A percentile compares a stretch with the other conserved stretches of the same genome.
Conservation (phyloP, 345 rosid species). For the Psidium guajava region DNA sequence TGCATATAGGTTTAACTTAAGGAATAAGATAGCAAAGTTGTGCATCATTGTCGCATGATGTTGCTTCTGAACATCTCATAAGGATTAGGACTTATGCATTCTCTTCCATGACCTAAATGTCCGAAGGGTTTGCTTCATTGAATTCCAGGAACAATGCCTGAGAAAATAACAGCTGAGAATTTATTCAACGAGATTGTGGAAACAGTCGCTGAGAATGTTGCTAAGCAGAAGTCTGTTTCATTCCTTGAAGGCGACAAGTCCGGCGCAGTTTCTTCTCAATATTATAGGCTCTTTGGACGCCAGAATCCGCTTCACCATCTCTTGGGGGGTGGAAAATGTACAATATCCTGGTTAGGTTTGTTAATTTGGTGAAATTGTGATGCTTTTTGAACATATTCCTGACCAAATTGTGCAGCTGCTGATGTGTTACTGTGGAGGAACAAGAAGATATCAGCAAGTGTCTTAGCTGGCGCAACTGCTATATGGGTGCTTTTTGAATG, state of each 20-base stretch:
- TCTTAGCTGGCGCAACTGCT: constrained; percentile 58
- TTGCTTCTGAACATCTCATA: not conserved
- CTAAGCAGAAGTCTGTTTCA: constrained; percentile 51
- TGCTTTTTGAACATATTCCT: not conserved
- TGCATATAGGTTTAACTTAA: not conserved
- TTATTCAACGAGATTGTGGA: constrained; percentile 48
- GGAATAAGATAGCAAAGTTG: not conserved
- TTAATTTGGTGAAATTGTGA: not conserved
- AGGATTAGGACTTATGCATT: not conserved
- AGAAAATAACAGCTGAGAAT: constrained; percentile 53
- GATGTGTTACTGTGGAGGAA: constrained; percentile 97
- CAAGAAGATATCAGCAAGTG: constrained; percentile 82
- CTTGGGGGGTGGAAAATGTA: constrained; percentile 94
- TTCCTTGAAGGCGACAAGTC: constrained; percentile 48
- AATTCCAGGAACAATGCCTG: constrained; percentile 50
- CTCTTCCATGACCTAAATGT: not conserved
- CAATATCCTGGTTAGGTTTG: not conserved
- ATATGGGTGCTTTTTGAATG: constrained; percentile 90
- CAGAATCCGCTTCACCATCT: constrained; percentile 62
- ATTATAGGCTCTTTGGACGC: constrained; percentile 72
- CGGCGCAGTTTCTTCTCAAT: constrained; percentile 33
- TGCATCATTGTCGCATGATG: not conserved
- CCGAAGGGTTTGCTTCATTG: not conserved
- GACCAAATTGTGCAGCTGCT: constrained; percentile 56
- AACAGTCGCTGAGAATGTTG: constrained; percentile 42